Conservation (phyloP, 768 basidiomycete species). For the Phlegmacium glaucopus region DNA sequence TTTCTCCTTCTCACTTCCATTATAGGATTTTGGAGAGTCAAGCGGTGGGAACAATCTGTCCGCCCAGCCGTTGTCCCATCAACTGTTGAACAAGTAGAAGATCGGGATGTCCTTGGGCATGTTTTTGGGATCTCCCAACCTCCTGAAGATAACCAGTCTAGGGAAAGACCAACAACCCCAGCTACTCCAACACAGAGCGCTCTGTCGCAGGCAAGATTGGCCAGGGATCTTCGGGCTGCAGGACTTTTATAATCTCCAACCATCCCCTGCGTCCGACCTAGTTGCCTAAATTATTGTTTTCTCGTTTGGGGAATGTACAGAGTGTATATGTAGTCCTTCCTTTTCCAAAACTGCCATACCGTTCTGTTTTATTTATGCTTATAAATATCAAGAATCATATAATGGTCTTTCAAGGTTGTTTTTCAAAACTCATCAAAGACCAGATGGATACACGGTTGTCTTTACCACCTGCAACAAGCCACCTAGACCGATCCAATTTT, state of each 20-base stretch:
- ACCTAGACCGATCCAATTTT: slow-evolving; percentile 43
- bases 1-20: slow-evolving; percentile 84
- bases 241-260: slow-evolving; percentile 43
- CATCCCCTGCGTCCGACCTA: slow-evolving; percentile 2
- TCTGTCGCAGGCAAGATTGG: slow-evolving; percentile 42
- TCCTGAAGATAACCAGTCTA: slow-evolving; percentile 29
- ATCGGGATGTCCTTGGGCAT: slow-evolving; percentile 45
- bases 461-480: slow-evolving; percentile 65
- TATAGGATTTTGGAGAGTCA: slow-evolving; percentile 80
- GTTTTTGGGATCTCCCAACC: slow-evolving; percentile 43
- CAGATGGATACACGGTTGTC: slow-evolving; percentile 73
- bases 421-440: slow-evolving; percentile 54
- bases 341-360: background rate
- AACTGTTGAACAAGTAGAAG: slow-evolving; percentile 47
- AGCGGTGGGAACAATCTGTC: slow-evolving; percentile 78
- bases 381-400: background rate
- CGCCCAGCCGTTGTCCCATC: slow-evolving; percentile 38
- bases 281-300: background rate
- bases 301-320: too few species aligned
- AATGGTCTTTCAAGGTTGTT: slow-evolving; percentile 11
- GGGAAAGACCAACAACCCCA: slow-evolving; percentile 6
- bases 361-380: background rate
- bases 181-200: slow-evolving; percentile 27
- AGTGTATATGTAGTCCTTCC: background rate
- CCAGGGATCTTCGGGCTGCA: slow-evolving; percentile 48